Base-by-base conservation (phyloP, 75 land plant species). In the Selaginella tamariscina region DNA sequence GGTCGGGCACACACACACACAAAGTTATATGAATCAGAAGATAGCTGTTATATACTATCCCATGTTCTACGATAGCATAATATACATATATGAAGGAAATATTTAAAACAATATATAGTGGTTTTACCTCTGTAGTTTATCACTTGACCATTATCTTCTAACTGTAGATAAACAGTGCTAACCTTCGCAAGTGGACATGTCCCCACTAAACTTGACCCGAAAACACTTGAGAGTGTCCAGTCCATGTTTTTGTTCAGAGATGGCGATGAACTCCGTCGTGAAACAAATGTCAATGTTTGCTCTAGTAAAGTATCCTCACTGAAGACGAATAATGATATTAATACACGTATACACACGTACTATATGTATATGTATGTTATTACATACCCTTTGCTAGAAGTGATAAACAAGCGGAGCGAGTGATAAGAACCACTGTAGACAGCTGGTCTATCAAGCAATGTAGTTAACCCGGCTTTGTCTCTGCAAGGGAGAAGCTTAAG, bases 401-500 rank as follows among this genome's bases (percentile, higher is more conserved):
- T 69, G 59, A 95, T 70, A 56, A 76, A 64, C 75, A 95, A 69
- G n/a, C 82, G 71, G 55, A 88, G 87, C 15, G 99, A 95, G 55
- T 95, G 92, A 76, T 90, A 95, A 60, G 66, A 77, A 8, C 85
- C 93, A 32, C 70, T 80, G 65, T 95, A 88, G 13, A 95, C 86
- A 24, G 89, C 82, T 30, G 97, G 97, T n/a, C 99, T 73, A 65
- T 95, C 97, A 72, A 95, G 56, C 23, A 95, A 77, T 27, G 80
- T 71, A 62, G 99, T 77, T 56, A 95, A 70, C 28, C 99, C 99
- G 59, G 89, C 84, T 77, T 86, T 90, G 63, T 95, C 99, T 55
- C 93, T 76, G 67, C 99, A 95, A 55, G 99, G 99, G 24, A 95
- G 83, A 54, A 91, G 77, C 79, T 91, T 95, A 63, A 95, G 74